Base-by-base conservation (phyloP, 352 stramenopile species). In the Globisporangium perplexum region DNA sequence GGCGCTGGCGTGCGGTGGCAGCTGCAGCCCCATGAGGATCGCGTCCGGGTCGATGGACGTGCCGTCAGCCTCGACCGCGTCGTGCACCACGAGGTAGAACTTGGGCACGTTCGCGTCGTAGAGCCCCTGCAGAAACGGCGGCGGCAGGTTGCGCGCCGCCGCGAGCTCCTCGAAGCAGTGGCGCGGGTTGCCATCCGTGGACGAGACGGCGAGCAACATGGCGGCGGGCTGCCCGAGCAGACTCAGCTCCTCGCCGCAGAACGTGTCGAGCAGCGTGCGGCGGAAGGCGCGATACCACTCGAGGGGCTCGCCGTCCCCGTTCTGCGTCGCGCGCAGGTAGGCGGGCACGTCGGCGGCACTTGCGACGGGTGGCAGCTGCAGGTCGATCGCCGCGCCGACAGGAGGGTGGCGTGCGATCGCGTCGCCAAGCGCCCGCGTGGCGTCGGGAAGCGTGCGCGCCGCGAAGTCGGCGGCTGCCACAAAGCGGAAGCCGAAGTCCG, bases 61-160 rank as follows among this genome's bases (percentile, higher is more conserved):
- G 30, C 79, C 77, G 12, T 86, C 68, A 1, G 83, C 89, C 64
- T 96, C 82, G 35, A 71, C 55, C 5, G 79, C 60, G 61, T 97
- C 89, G 51, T 97, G 89, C 24, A 97, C 39, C 17, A 97, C 71
- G n/a, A 97, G 59, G 59, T 90, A 96, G 53, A 90, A 95, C 57
- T 93, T 91, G 15, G 85, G 77, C 14, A 96, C 53, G 31, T 75
- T 83, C 6, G 73, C 60, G 55, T 95, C 86, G 55, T 94, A 96
- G 3, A 92, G 55, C 7, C 80, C 84, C 53, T 88, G 67, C 14
- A 83, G 68, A 52, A 95, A 95, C 17, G 74, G 66, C 0, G 53
- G 26, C 0, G 84, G 84, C 0, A 95, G 59, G 38, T 77, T 71
- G 36, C 66, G 66, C 18, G 73, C 52, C 3, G 68, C 44, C 1